Base-by-base conservation (phyloP, 441 rosid species). In the Caryocar brasiliense region DNA sequence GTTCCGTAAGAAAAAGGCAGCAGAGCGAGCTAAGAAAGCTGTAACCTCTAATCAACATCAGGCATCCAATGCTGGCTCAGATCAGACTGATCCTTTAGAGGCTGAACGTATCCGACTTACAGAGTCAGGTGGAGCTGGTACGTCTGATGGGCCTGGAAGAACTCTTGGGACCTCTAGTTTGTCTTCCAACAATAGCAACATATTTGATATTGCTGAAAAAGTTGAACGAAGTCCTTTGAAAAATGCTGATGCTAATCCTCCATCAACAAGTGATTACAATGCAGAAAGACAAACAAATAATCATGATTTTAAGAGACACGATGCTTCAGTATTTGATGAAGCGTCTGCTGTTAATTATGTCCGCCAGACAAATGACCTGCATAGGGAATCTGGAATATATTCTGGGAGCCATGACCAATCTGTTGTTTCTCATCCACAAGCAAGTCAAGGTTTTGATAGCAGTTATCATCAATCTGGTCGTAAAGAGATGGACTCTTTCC, bases 1-100 rank as follows among this genome's bases (percentile, higher is more conserved):
- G 73, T 92, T 92, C 43, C 95, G 99, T 20, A 92, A 84, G 86
- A 82, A 79, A 75, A 92, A 88, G 54, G 99, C 95, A 40, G 95
- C 94, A 21, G 96, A 84, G 44, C 69, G 73, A 61, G 88, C 90
- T 20, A 84, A 77, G 71, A 88, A 86, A 70, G 70, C 78, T 27
- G 55, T 75, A 28, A 56, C 76, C 45, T 61, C 32, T 47, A 61
- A 42, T 54, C 85, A 58, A 38, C 51, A 70, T 66, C 39, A 56
- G 21, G 46, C 58, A 74, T 57, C 74, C 47, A 74, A 74, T 62
- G 59, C 49, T 50, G 54, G 25, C 48, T 22, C 51, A 53, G 64
- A 51, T 45, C 67, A 73, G 46, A 72, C 56, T 56, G 58, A 53
- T 37, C 70, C 60, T 55, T 50, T 47, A 35, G 82, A 70, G 65